Percentiles rank a stretch among this genome's conserved stretches.
Evolutionary conservation across 257 asterid species (phyloP).

Genomic region (Henckelia pumila): DNA sequence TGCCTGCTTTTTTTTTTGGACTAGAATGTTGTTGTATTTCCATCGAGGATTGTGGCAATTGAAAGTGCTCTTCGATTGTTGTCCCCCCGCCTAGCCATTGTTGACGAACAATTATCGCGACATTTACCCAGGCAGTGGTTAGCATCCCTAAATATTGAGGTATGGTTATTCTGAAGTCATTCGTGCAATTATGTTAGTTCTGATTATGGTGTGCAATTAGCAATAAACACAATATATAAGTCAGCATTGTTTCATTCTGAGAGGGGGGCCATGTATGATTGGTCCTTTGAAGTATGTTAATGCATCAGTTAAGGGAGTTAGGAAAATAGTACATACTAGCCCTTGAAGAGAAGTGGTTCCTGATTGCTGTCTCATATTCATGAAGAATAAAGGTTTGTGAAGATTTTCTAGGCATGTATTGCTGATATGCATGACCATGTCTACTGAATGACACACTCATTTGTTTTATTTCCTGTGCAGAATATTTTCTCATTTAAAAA

Average conservation of each 20-base stretch:
- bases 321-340: not conserved
- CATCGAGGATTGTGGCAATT: conserved; percentile 85
- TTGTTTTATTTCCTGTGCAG: not conserved
- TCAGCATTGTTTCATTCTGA: not conserved
- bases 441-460: not conserved
- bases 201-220: conserved; percentile 16
- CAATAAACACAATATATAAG: not conserved
- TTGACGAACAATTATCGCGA: conserved; percentile 74
- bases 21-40: conserved; percentile 81
- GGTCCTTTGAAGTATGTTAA: not conserved
- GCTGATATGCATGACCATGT: not conserved
- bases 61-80: conserved; percentile 82
- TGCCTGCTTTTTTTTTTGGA: conserved; percentile 23
- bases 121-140: conserved; percentile 85
- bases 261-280: conserved; percentile 10
- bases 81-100: conserved; percentile 88
- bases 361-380: not conserved
- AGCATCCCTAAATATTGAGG: conserved; percentile 77
- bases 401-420: not conserved
- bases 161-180: conserved; percentile 27
- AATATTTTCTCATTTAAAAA: too few relatives aligned
- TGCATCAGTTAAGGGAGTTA: conserved; percentile 3
- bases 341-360: not conserved
- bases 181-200: conserved; percentile 12
- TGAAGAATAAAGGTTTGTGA: not conserved